These are phyloP conservation scores for Tanacetum coccineum DNA, from an alignment of 129 eudicot genomes.

Conservation along the genomic window DNA sequence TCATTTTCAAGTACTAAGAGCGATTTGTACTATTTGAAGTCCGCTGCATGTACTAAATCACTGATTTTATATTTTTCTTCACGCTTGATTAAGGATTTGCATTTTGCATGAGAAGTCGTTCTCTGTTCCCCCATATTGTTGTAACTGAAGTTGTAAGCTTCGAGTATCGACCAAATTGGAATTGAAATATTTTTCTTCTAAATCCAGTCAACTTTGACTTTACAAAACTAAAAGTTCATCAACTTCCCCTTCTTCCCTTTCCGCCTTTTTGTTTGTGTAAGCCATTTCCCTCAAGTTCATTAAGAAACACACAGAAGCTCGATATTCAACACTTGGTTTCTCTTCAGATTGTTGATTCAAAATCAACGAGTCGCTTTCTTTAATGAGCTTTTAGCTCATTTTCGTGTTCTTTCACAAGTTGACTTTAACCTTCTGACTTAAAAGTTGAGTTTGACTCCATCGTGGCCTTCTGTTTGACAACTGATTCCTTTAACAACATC, in stretches of 20 bases:
- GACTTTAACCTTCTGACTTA: constrained; percentile 36
- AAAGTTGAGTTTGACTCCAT: constrained; percentile 31
- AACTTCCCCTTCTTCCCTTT: too few relatives aligned
- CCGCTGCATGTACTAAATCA: constrained; percentile 44
- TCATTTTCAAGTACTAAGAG: constrained; percentile 44
- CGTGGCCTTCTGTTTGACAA: constrained; percentile 27
- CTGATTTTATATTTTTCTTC: constrained; percentile 43
- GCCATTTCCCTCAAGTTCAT: constrained; percentile 69
- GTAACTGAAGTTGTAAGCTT: constrained; percentile 40
- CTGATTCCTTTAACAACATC: constrained; percentile 36
- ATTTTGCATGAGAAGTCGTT: constrained; percentile 43
- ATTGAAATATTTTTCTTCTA: constrained; percentile 39
- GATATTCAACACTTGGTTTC: constrained; percentile 68
- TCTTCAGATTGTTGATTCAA: constrained; percentile 50
- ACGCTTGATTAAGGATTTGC: constrained; percentile 57
- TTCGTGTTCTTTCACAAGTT: constrained; percentile 55
- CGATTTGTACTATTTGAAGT: constrained; percentile 31
- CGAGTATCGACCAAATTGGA: constrained; percentile 43
- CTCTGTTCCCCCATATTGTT: constrained; percentile 66
- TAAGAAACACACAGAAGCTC: constrained; percentile 73
- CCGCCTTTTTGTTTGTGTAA: constrained; percentile 67
- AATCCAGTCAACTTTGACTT: constrained; percentile 32
- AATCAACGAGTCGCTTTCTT: constrained; percentile 44
- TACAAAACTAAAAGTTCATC: constrained; percentile 47
- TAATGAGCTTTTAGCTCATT: constrained; percentile 60